Base-by-base conservation (phyloP, 805 yeast species). In the Candida bentonensis region DNA sequence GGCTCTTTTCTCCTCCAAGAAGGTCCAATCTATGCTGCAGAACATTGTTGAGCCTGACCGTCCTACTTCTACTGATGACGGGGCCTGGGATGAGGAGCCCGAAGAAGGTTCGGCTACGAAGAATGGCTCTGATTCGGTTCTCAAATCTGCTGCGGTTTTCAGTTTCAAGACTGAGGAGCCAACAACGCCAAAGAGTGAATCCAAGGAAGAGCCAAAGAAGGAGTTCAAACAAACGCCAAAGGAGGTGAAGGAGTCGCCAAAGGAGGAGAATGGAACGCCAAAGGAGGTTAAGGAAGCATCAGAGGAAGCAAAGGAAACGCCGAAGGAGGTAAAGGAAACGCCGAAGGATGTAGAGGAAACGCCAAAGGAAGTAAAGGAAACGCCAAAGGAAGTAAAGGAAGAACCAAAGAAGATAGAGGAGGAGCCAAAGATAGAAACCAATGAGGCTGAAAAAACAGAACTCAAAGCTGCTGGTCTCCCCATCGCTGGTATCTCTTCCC, bases 1-100 rank as follows among this genome's bases (percentile, higher is more conserved):
- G 21, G 25, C 39, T 27, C 11, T 74, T 28, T 58, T 74, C 40
- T 65, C 73, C 30, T 65, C 69, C 41, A 64, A 69, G 26, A 70
- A 66, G 36, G 80, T 77, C 17, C 61, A 62, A 45, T 54, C 62
- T 20, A 58, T 77, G 53, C 55, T 78, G 34, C 62, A 67, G 44
- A 75, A 75, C 51, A 79, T 69, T 11, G 64, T 60, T 22, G 58
- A 54, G 26, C 66, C 73, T 41, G 70, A 67, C 41, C 74, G 39
- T 7, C 23, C 28, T 4, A 42, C 41, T 5, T 25, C 33, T n/a
- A 47, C 46, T 7, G 49, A 49, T 17, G 52, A 52, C 21, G 45
- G 52, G 40, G 49, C 50, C 4, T 68, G 72, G 71, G 66, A 61
- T 48, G 68, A 63, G 17, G 67, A 60, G 44, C 47, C 48, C 9